These are phyloP conservation scores for Umbelopsis sp. DNA, from an alignment of 192 early-diverging fungal species.

Conservation along the genomic window DNA sequence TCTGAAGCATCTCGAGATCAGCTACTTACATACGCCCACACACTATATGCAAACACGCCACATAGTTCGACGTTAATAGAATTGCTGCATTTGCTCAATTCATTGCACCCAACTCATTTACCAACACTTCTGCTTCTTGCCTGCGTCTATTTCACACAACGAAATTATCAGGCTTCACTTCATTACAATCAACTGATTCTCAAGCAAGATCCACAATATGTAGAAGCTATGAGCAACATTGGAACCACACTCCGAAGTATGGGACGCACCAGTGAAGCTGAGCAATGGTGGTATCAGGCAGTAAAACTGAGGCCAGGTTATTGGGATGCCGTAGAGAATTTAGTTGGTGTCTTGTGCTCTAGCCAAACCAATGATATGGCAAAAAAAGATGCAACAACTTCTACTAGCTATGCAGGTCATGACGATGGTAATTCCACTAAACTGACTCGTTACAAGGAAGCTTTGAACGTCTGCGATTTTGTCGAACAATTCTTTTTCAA, in stretches of 20 bases:
- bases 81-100: constrained; percentile 44
- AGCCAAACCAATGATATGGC: constrained; percentile 17
- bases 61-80: constrained; percentile 53
- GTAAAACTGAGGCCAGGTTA: constrained; percentile 85
- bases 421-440: constrained; percentile 15
- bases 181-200: constrained; percentile 84
- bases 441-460: constrained; percentile 71
- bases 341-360: constrained; percentile 79
- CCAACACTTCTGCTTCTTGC: constrained; percentile 85
- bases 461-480: constrained; percentile 79
- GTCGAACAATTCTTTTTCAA: constrained; percentile 65
- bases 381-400: not conserved
- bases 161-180: constrained; percentile 70
- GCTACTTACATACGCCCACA: constrained; percentile 62
- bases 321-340: constrained; percentile 91
- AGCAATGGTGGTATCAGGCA: constrained; percentile 83
- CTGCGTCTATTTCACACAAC: constrained; percentile 84
- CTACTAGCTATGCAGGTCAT: not conserved
- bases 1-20: constrained; percentile 51
- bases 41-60: constrained; percentile 57
- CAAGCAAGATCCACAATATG: constrained; percentile 79
- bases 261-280: constrained; percentile 72
- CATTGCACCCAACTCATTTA: constrained; percentile 68
- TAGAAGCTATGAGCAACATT: constrained; percentile 91
- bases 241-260: constrained; percentile 85